Conservation (phyloP, 768 basidiomycete species). For the Suillus subluteus region DNA sequence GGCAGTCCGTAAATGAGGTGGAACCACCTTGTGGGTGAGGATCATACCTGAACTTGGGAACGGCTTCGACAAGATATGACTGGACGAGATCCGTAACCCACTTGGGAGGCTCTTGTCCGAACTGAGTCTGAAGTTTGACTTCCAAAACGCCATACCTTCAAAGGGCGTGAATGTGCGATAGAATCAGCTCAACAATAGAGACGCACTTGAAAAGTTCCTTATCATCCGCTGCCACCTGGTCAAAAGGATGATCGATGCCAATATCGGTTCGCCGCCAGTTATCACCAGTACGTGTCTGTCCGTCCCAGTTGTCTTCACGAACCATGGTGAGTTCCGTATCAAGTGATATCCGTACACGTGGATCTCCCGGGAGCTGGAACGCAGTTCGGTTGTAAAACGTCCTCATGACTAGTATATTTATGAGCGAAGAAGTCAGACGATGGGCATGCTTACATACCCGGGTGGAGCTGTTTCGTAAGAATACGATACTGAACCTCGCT, state of each 20-base stretch:
- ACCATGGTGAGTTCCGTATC: constrained; percentile 96
- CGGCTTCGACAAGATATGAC: constrained; percentile 94
- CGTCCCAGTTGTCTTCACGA: constrained; percentile 98
- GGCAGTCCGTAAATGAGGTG: constrained; percentile 11
- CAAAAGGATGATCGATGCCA: constrained; percentile 66
- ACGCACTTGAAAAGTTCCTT: constrained; percentile 89
- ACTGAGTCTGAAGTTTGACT: constrained; percentile 96
- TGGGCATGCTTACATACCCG: constrained; percentile 55
- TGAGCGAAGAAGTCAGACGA: constrained; percentile 4
- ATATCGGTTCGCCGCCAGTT: constrained; percentile 97
- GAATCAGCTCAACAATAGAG: constrained; percentile 4
- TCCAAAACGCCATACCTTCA: constrained; percentile 88
- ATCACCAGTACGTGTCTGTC: constrained; percentile 66
- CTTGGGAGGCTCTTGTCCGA: constrained; percentile 92
- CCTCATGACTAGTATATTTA: constrained; percentile 70
- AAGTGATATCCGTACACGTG: constrained; percentile 82
- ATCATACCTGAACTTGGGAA: constrained; percentile 91
- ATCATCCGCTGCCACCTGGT: constrained; percentile 60
- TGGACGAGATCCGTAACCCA: constrained; percentile 98
- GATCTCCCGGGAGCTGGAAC: constrained; percentile 98
- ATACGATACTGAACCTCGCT: constrained; percentile 95
- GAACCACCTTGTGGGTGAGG: not conserved
- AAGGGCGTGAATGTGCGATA: not conserved
- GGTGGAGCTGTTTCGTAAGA: constrained; percentile 76
- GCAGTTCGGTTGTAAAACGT: constrained; percentile 99